Evolutionary conservation across 305 asterid genomes (phyloP).

Genomic region (Caryopteris hybrid): DNA sequence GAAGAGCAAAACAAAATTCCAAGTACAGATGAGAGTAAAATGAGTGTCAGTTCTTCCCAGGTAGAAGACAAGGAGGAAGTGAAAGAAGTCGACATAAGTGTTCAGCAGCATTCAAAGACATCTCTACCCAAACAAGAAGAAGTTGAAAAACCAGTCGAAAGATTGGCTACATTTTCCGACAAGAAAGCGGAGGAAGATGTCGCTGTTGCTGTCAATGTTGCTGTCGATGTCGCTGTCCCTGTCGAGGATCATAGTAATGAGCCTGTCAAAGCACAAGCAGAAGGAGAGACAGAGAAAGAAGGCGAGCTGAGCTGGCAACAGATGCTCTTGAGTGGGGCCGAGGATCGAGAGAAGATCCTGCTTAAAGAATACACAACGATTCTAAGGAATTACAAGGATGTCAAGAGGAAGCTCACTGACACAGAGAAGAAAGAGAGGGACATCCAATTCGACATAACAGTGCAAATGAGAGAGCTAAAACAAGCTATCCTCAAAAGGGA

Average conservation of each 20-base stretch:
- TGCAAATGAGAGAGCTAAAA: slow-evolving; percentile 64
- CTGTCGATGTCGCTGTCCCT: background rate
- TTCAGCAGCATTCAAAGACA: slow-evolving; percentile 20
- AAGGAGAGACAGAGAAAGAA: slow-evolving; percentile 29
- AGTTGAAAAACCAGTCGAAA: slow-evolving; percentile 21
- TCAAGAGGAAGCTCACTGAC: slow-evolving; percentile 60
- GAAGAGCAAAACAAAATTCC: background rate
- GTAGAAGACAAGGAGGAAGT: slow-evolving; percentile 21
- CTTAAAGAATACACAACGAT: slow-evolving; percentile 66
- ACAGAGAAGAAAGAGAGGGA: slow-evolving; percentile 66
- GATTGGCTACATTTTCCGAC: slow-evolving; percentile 33
- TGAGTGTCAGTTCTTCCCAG: background rate
- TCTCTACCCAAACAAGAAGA: slow-evolving; percentile 11
- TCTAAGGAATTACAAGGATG: slow-evolving; percentile 74
- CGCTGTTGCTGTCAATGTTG: no score
- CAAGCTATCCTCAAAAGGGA: slow-evolving; percentile 55
- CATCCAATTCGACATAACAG: slow-evolving; percentile 45
- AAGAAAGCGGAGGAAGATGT: slow-evolving; percentile 17
- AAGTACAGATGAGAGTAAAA: background rate
- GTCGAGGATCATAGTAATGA: background rate
- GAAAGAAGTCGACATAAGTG: slow-evolving; percentile 25
- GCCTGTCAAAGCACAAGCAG: slow-evolving; percentile 9
- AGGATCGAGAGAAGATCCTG: slow-evolving; percentile 67
- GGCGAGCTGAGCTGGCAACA: slow-evolving; percentile 65
- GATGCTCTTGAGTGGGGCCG: slow-evolving; percentile 65